phyloP scores from a whole-genome alignment of 108 stramenopile genomes.

The Nannochloropsis salina region DNA sequence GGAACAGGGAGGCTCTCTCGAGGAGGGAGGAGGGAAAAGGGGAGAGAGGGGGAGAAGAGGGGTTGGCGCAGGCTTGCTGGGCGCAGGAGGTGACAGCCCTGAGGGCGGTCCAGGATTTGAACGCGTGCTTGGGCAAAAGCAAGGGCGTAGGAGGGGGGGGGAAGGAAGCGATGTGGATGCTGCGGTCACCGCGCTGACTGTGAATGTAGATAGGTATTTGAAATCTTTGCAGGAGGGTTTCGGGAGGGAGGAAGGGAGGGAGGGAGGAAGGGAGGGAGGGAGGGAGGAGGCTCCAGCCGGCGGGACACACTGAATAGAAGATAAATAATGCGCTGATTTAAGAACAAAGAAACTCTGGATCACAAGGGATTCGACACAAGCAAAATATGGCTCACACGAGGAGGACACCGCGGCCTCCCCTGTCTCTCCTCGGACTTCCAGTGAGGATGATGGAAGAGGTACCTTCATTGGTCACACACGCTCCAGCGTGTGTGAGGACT shows the following conservation, averaged over 20 bases:
- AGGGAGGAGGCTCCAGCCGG: no score
- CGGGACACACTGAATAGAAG: no score
- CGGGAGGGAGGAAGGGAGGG: background rate
- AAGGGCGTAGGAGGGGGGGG: background rate
- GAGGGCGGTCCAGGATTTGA: background rate
- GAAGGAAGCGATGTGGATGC: background rate
- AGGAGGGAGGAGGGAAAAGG: background rate
- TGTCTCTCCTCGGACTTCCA: no score
- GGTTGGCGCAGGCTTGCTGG: background rate
- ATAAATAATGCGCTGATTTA: no score
- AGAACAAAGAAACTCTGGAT: no score
- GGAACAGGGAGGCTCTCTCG: background rate
- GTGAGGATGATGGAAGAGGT: no score
- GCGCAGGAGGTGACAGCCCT: background rate
- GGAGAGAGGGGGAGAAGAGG: background rate
- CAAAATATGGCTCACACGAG: no score
- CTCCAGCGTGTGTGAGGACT: no score
- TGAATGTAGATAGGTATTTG: background rate
- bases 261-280: background rate
- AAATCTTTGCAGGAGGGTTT: background rate
- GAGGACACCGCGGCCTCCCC: no score
- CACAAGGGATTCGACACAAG: no score
- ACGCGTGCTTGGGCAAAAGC: background rate
- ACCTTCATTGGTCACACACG: no score
- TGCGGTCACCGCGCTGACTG: background rate